A percentile compares a stretch with the other conserved stretches of the same genome.
Evolutionary conservation across 768 basidiomycete species (phyloP).

Genomic region (Cytidiella melzeri): DNA sequence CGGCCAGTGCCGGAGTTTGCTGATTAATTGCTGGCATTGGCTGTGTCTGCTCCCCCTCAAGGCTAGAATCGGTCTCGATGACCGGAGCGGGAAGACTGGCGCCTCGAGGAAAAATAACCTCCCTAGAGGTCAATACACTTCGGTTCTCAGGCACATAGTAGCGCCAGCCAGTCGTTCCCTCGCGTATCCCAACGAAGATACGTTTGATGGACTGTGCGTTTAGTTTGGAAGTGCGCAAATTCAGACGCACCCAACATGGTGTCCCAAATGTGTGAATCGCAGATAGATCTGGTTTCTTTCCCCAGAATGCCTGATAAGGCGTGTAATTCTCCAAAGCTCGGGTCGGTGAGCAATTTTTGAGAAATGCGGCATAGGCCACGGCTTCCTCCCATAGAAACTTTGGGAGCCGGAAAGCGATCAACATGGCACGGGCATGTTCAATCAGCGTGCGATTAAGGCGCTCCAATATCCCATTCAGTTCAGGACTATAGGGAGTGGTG

Average conservation of each 20-base stretch:
- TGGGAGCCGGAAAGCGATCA: too few species aligned
- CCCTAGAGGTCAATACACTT: too few species aligned
- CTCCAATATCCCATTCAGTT: too few species aligned
- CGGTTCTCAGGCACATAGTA: neutral
- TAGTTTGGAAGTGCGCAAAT: too few species aligned
- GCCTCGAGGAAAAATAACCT: slow-evolving; percentile 1
- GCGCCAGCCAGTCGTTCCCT: slow-evolving; percentile 1
- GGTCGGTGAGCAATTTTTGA: slow-evolving; percentile 16
- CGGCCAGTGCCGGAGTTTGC: neutral
- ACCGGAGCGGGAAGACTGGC: too few species aligned
- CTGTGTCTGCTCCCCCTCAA: too few species aligned
- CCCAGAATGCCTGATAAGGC: too few species aligned
- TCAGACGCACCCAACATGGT: too few species aligned
- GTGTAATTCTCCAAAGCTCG: slow-evolving; percentile 12
- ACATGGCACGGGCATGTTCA: slow-evolving; percentile 22
- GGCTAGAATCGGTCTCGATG: too few species aligned
- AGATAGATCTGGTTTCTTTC: slow-evolving; percentile 11
- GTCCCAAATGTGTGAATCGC: slow-evolving; percentile 11
- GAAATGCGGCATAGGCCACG: slow-evolving; percentile 16
- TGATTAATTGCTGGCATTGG: neutral
- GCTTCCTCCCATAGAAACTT: too few species aligned
- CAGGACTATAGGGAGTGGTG: too few species aligned
- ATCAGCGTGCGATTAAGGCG: slow-evolving; percentile 22
- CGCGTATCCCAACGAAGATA: too few species aligned
- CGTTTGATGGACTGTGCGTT: slow-evolving; percentile 1